Percentiles rank a stretch among this genome's conserved stretches.
Conservation (phyloP, 1,284 basidiomycete species). For the Veloporphyrellus conicus region DNA sequence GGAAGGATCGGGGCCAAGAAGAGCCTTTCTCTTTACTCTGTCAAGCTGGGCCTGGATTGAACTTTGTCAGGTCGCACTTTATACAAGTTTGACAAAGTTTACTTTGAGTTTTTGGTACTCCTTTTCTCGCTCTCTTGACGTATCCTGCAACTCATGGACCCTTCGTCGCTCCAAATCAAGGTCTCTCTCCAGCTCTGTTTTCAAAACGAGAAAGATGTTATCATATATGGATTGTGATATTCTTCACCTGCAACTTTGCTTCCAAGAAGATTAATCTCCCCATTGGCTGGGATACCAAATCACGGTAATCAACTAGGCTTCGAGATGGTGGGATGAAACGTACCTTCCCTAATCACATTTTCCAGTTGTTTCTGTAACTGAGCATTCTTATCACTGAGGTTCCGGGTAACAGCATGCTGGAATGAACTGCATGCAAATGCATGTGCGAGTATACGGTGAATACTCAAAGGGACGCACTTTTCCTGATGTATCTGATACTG, state of each 20-base stretch:
- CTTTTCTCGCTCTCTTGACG: slow-evolving; percentile 70
- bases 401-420: slow-evolving; percentile 74
- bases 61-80: slow-evolving; percentile 55
- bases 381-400: slow-evolving; percentile 72
- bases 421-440: slow-evolving; percentile 54
- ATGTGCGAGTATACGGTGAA: neutral
- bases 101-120: slow-evolving; percentile 85
- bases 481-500: slow-evolving; percentile 84
- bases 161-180: slow-evolving; percentile 74
- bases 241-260: slow-evolving; percentile 58
- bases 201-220: slow-evolving; percentile 3
- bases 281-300: slow-evolving; percentile 51
- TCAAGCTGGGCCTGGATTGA: slow-evolving; percentile 53
- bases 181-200: slow-evolving; percentile 68
- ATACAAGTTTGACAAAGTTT: slow-evolving; percentile 2
- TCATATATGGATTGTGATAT: neutral
- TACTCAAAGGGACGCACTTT: slow-evolving; percentile 43
- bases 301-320: slow-evolving; percentile 2
- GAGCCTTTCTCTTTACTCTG: slow-evolving; percentile 73
- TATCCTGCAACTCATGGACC: slow-evolving; percentile 67
- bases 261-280: slow-evolving; percentile 67
- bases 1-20: slow-evolving; percentile 43
- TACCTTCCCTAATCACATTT: slow-evolving; percentile 75
- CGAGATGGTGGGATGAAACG: slow-evolving; percentile 1
- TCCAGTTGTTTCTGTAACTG: slow-evolving; percentile 78